A percentile compares a stretch with the other conserved stretches of the same genome.
Evolutionary conservation across 2,329 filamentous ascomycete genomes (phyloP).

Genomic region (Penicillium sp.): DNA sequence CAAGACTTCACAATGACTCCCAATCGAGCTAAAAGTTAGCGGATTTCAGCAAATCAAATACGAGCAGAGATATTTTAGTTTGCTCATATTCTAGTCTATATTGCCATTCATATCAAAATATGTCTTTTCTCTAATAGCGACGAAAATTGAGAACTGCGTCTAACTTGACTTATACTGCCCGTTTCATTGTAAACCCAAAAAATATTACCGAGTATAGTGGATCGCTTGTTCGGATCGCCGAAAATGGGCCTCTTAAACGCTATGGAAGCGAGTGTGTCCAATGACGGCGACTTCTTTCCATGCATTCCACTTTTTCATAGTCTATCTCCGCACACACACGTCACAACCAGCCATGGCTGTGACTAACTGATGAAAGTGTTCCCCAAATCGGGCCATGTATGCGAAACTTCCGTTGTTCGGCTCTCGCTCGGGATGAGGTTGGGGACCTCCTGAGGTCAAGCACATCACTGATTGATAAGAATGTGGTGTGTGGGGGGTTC

Average conservation of each 20-base stretch:
- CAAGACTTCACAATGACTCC: neutral
- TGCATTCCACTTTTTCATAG: neutral
- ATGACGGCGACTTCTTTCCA: slow-evolving; percentile 4
- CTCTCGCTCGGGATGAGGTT: slow-evolving; percentile 11
- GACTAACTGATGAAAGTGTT: neutral
- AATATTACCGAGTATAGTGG: neutral
- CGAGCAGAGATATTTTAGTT: neutral
- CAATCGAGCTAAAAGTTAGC: neutral
- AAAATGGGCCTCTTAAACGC: neutral
- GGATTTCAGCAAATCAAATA: neutral
- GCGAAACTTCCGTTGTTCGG: slow-evolving; percentile 19
- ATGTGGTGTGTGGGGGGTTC: slow-evolving; percentile 4
- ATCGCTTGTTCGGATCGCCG: neutral
- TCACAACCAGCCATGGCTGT: neutral
- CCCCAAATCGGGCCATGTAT: slow-evolving; percentile 1
- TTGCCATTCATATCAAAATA: neutral
- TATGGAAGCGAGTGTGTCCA: neutral
- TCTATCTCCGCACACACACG: neutral
- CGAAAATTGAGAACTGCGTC: neutral
- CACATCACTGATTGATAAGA: slow-evolving; percentile 27
- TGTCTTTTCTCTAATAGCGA: neutral
- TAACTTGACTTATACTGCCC: neutral
- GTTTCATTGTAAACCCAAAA: neutral
- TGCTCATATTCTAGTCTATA: neutral
- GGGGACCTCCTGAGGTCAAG: neutral